These are phyloP conservation scores for Calonectria pseudoturangicola DNA, from an alignment of 2,329 filamentous ascomycete species.

Conservation along the genomic window DNA sequence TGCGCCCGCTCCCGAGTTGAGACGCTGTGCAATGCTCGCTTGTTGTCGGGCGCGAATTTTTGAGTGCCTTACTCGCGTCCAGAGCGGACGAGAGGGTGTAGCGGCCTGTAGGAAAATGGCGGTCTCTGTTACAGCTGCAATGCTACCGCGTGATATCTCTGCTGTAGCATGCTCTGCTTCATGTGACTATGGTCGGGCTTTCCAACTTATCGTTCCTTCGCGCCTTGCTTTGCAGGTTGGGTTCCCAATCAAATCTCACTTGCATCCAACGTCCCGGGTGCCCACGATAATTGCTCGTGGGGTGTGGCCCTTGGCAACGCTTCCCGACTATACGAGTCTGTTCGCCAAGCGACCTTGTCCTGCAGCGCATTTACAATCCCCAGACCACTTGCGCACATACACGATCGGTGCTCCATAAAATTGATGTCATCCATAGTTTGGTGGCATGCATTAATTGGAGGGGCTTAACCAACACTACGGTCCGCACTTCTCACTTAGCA, in stretches of 20 bases:
- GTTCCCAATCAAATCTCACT: conserved; percentile 28
- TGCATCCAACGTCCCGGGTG: conserved; percentile 25
- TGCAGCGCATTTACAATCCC: conserved; percentile 22
- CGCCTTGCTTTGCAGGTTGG: conserved; percentile 16
- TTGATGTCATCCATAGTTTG: conserved; percentile 22
- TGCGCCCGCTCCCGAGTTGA: conserved; percentile 30
- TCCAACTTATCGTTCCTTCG: conserved; percentile 6
- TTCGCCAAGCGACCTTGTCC: conserved; percentile 24
- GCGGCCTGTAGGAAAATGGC: conserved; percentile 24
- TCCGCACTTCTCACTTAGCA: conserved; percentile 14
- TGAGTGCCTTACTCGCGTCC: conserved; percentile 29
- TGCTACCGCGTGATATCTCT: conserved; percentile 33
- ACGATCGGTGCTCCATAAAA: conserved; percentile 23
- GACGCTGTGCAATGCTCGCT: conserved; percentile 21
- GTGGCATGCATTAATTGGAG: conserved; percentile 29
- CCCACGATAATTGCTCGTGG: conserved; percentile 17
- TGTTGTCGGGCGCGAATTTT: conserved; percentile 36
- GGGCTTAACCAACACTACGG: conserved; percentile 3
- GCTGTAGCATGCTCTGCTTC: conserved; percentile 14
- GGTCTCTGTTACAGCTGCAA: conserved; percentile 22
- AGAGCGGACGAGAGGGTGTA: conserved; percentile 15
- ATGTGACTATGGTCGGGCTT: conserved; percentile 35
- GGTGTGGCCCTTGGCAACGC: conserved; percentile 16
- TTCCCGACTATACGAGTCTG: conserved; percentile 20
- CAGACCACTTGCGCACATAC: conserved; percentile 26